A percentile compares a stretch with the other conserved stretches of the same genome.
phyloP scores from a whole-genome alignment of 2,329 filamentous ascomycete species.

The Stylonectria norvegica region DNA sequence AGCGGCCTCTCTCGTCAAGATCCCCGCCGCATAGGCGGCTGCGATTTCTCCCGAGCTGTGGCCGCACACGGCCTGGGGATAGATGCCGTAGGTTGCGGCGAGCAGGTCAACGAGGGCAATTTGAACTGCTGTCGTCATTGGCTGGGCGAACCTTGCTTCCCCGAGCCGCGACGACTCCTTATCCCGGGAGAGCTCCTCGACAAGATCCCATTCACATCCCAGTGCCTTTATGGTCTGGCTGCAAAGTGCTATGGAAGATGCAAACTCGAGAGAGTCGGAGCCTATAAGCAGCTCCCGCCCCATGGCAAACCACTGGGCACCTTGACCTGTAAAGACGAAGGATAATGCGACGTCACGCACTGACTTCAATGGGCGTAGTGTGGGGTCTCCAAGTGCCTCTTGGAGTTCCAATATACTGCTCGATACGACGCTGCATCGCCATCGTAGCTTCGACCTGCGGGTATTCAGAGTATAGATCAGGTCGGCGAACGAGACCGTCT shows the following conservation, averaged over 20 bases:
- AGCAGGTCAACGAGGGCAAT: constrained; percentile 13
- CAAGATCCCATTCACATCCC: constrained; percentile 6
- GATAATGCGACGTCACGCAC: constrained; percentile 2
- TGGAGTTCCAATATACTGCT: neutral
- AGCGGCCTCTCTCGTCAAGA: constrained; percentile 20
- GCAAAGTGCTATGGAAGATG: neutral
- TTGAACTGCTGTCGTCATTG: constrained; percentile 10
- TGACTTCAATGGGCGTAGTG: neutral
- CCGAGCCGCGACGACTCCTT: constrained; percentile 1
- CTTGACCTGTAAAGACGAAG: constrained; percentile 15
- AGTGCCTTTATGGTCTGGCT: neutral
- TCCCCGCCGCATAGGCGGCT: constrained; percentile 30
- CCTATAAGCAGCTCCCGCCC: constrained; percentile 2
- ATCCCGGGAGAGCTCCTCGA: constrained; percentile 5
- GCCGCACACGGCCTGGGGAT: constrained; percentile 28
- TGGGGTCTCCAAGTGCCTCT: neutral
- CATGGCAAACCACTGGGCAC: constrained; percentile 14
- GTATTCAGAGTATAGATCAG: constrained; percentile 43
- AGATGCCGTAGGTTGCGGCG: constrained; percentile 21
- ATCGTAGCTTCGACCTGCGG: constrained; percentile 42
- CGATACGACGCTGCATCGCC: constrained; percentile 15
- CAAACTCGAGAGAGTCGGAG: neutral
- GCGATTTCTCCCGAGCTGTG: constrained; percentile 37
- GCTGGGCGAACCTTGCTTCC: constrained; percentile 6
- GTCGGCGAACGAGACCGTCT: constrained; percentile 1